Evolutionary conservation across 257 asterid species (phyloP).

Genomic region (Petrea volubilis): DNA sequence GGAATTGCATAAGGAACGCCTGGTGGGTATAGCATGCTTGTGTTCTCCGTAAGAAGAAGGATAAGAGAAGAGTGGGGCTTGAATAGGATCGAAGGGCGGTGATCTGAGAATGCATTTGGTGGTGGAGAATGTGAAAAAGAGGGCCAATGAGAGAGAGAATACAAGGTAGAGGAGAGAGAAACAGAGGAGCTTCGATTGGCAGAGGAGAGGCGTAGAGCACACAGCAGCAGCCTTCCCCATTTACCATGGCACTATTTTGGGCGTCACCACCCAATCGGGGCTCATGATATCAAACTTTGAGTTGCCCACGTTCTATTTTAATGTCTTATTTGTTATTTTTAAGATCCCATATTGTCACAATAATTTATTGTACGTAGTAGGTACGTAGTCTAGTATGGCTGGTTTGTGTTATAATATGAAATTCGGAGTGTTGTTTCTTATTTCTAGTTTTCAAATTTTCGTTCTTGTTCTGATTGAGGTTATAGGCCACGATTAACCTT

Average conservation of each 20-base stretch:
- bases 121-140: constrained; percentile 52
- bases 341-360: background rate
- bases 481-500: too few species aligned
- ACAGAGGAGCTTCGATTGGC: constrained; percentile 74
- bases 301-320: background rate
- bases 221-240: constrained; percentile 41
- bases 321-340: background rate
- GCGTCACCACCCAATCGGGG: background rate
- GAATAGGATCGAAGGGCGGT: constrained; percentile 75
- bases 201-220: constrained; percentile 65
- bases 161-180: constrained; percentile 70
- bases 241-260: background rate
- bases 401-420: too few species aligned
- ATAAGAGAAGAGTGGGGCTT: constrained; percentile 60
- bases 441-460: too few species aligned
- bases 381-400: too few species aligned
- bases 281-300: background rate
- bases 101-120: constrained; percentile 68
- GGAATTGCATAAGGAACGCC: constrained; percentile 77
- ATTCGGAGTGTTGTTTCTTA: too few species aligned
- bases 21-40: constrained; percentile 74
- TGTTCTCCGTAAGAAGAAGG: constrained; percentile 93
- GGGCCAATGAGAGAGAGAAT: constrained; percentile 57
- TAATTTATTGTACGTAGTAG: too few species aligned
- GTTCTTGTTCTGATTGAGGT: too few species aligned